Base-by-base conservation (phyloP, 305 asterid species). In the Fraxinus floribunda region DNA sequence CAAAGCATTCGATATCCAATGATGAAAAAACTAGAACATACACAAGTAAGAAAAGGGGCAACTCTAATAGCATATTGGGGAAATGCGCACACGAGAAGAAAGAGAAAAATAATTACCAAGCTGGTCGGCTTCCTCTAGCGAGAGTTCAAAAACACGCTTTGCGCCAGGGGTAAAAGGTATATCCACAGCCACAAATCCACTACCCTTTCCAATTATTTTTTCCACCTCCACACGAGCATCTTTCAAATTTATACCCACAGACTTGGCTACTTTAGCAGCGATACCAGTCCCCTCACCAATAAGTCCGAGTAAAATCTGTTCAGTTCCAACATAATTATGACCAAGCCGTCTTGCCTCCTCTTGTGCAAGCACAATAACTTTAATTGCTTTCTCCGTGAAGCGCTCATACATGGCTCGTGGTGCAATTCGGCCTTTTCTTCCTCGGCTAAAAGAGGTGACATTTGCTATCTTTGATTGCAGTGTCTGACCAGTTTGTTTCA, bases 141-240 rank as follows among this genome's bases (percentile, higher is more conserved):
- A 94, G 81, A 95, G 98, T 86, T 95, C 98, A 57, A 94, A 78
- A 39, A 95, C 98, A 78, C 95, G 95, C 86, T 95, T 95, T 60
- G 97, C 99, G 79, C 96, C 95, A 75, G 97, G 98, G 52, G 99
- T 94, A 82, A 95, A 95, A 15, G 98, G 99, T 57, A 95, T 95
- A 91, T 95, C 99, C 80, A 95, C 97, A 1, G 99, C 97, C 87
- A 93, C 98, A 87, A 94, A 94, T 39, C 99, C 99, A 87, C 97
- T 93, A 13, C 99, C 99, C 81, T 98, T 91, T 78, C 99, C 99
- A 85, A 93, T 93, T 84, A 95, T 94, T 85, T 94, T 95, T 88
- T 95, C 99, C 83, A 95, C 99, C 89, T 95, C 99, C 7, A 94
- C 98, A 79, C 99, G 98, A 2, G 98, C 97, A 80, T 93, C 98